A percentile compares a stretch with the other conserved stretches of the same genome.
phyloP scores from a whole-genome alignment of 106 monocot species.

The Gastrodia elata region DNA sequence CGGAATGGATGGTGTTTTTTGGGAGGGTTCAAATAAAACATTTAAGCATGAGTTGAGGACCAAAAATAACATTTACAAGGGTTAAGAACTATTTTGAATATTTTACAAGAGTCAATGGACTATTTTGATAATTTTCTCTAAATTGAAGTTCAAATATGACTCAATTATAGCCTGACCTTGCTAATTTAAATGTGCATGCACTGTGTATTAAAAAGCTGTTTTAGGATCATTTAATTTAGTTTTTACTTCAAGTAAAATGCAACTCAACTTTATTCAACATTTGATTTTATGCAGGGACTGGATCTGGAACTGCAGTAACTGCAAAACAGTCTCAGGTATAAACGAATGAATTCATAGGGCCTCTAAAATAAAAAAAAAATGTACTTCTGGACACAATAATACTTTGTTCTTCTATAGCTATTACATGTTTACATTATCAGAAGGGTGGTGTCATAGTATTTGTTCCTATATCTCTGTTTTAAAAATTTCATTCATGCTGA shows the following conservation, averaged over 20 bases:
- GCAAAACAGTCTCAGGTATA: constrained; percentile 6
- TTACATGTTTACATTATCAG: too few relatives aligned
- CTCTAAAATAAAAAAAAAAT: neutral
- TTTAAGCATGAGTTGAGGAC: too few relatives aligned
- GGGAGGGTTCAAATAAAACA: too few relatives aligned
- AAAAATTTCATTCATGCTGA: too few relatives aligned
- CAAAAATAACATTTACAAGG: too few relatives aligned
- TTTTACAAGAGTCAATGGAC: too few relatives aligned
- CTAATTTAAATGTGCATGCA: neutral
- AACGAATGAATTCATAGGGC: neutral
- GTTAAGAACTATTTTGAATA: too few relatives aligned
- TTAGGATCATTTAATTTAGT: neutral
- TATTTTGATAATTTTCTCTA: too few relatives aligned
- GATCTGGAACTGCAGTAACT: neutral
- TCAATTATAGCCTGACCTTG: neutral
- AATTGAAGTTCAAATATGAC: too few relatives aligned
- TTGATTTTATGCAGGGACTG: constrained; percentile 5
- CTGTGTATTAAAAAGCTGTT: neutral
- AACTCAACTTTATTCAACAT: neutral
- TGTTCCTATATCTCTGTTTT: neutral
- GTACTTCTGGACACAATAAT: neutral
- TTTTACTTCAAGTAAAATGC: neutral
- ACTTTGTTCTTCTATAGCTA: neutral
- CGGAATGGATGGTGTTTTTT: too few relatives aligned
- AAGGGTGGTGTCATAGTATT: too few relatives aligned